A percentile compares a stretch with the other conserved stretches of the same genome.
Conservation (phyloP, 1,139 yeast species). For the Blastobotrys arbuscula region DNA sequence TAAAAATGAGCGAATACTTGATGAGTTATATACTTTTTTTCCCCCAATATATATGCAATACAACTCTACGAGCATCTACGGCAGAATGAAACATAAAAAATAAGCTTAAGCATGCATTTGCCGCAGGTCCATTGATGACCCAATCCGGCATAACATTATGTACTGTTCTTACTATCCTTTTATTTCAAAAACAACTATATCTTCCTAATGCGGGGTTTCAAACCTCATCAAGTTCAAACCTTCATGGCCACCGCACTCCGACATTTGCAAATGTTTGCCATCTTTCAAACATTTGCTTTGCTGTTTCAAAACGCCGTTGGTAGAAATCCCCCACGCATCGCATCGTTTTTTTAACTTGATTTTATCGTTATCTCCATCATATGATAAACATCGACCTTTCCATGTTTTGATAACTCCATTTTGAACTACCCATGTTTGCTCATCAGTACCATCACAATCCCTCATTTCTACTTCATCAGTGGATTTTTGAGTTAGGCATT, state of each 20-base stretch:
- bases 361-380: neutral
- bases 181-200: too few relatives aligned
- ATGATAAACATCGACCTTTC: neutral
- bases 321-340: neutral
- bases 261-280: neutral
- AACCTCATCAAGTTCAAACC: neutral
- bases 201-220: neutral
- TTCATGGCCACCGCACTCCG: neutral
- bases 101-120: too few relatives aligned
- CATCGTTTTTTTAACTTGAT: neutral
- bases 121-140: too few relatives aligned
- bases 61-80: too few relatives aligned
- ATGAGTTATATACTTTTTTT: too few relatives aligned
- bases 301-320: neutral
- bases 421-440: constrained; percentile 9
- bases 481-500: neutral
- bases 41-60: too few relatives aligned
- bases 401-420: constrained; percentile 7
- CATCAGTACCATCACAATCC: constrained; percentile 2
- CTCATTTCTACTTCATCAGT: neutral
- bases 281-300: neutral
- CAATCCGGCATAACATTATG: too few relatives aligned
- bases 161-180: too few relatives aligned
- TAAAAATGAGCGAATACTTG: too few relatives aligned
- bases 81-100: too few relatives aligned